Base-by-base conservation (phyloP, 2,329 filamentous ascomycete species). In the Hymenotorrendiella dingleyae region DNA sequence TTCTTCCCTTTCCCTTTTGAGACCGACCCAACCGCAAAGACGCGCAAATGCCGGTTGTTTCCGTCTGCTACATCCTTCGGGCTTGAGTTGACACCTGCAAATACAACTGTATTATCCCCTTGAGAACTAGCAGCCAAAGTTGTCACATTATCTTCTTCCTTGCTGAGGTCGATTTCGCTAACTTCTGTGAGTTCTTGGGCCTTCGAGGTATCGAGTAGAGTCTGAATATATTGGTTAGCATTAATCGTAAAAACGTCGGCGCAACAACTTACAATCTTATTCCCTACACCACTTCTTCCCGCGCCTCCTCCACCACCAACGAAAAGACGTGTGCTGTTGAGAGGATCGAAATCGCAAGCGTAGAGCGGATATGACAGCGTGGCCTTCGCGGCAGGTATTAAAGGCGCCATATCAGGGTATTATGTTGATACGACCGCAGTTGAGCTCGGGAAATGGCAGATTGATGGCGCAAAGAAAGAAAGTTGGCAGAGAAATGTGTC, bases 221-320 rank as follows among this genome's bases (percentile, higher is more conserved):
- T 62, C 62, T 64, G 32, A 22, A 30, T n/a, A 9, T 2, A n/a
- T n/a, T 14, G 4, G 42, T 50, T 35, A 49, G 40, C 3, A 45
- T 10, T 14, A 40, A n/a, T 10, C 28, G 28, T 8, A 6, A 4
- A n/a, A 37, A 16, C 20, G 36, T 16, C 14, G 32, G 26, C 22
- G 27, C 24, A 36, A 20, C 14, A 33, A 69, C 81, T 60, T 67
- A 85, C 85, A 58, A 95, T 88, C 65, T 88, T 88, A 70, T 95
- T 95, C 43, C 82, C 80, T 17, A 95, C 86, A 33, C 88, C 89
- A 53, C 79, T 88, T 52, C 80, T 78, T 36, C 85, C 81, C 51
- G 86, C 81, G 38, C 91, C 91, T 52, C 91, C 91, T 48, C 91
- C 91, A 40, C 91, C 91, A 47, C 84, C 88, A 27, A 95, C 86